A percentile compares a stretch with the other conserved stretches of the same genome.
Evolutionary conservation across 768 basidiomycete genomes (phyloP).

Genomic region (Multifurca ochricompacta): DNA sequence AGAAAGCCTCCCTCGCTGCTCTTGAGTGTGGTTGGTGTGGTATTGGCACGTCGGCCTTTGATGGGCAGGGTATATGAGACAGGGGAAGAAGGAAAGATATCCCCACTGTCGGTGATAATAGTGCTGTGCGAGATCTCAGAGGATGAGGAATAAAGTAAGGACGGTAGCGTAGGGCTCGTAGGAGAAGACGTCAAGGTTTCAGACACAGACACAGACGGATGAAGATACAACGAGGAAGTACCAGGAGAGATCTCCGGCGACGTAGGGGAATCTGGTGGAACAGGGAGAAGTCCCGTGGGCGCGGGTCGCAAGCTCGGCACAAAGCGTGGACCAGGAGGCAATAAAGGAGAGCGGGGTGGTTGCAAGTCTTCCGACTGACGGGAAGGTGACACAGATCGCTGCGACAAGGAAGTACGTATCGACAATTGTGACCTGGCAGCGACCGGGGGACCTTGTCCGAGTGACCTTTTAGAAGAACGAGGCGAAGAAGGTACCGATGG

Average conservation of each 20-base stretch:
- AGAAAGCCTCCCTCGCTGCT: slow-evolving; percentile 1
- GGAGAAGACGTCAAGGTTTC: background rate
- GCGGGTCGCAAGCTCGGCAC: background rate
- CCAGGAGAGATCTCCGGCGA: background rate
- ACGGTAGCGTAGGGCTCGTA: slow-evolving; percentile 11
- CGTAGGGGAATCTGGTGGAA: background rate
- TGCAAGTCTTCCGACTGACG: background rate
- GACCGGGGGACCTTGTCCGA: background rate
- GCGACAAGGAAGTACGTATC: background rate
- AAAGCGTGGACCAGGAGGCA: background rate
- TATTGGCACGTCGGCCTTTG: background rate
- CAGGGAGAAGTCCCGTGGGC: background rate
- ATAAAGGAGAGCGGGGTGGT: background rate
- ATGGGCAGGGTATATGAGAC: background rate
- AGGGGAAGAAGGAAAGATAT: background rate
- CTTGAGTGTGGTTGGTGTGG: slow-evolving; percentile 7
- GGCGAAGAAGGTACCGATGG: background rate
- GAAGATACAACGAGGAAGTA: background rate
- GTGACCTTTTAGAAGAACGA: background rate
- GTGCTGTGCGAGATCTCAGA: slow-evolving; percentile 9
- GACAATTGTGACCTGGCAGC: background rate
- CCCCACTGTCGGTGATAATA: background rate
- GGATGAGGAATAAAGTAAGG: slow-evolving; percentile 7
- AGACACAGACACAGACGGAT: background rate
- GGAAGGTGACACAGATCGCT: background rate